A percentile compares a stretch with the other conserved stretches of the same genome.
Conservation (phyloP, 768 basidiomycete species). For the Paxillus rubicundulus region DNA sequence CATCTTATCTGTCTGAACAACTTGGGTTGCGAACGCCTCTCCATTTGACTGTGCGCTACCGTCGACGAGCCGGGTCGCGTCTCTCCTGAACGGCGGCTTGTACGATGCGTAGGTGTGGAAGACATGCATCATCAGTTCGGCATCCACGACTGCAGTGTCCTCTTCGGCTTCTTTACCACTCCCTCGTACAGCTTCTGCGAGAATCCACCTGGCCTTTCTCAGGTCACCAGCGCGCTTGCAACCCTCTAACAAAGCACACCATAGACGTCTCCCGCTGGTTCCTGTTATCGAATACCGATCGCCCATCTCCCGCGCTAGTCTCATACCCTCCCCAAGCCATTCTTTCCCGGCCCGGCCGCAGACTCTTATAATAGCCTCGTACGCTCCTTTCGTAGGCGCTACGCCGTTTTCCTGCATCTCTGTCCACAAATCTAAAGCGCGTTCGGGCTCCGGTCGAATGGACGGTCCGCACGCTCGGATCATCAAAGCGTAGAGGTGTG, state of each 20-base stretch:
- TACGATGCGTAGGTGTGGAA: slow-evolving; percentile 89
- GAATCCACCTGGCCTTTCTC: slow-evolving; percentile 79
- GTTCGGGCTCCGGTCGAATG: slow-evolving; percentile 74
- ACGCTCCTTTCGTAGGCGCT: slow-evolving; percentile 63
- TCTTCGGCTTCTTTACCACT: slow-evolving; percentile 15
- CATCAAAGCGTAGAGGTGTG: slow-evolving; percentile 76
- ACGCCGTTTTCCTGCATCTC: slow-evolving; percentile 85
- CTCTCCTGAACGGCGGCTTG: slow-evolving; percentile 62
- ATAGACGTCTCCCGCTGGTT: slow-evolving; percentile 54
- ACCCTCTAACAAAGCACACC: slow-evolving; percentile 84
- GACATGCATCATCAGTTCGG: slow-evolving; percentile 74
- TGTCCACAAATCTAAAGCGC: slow-evolving; percentile 88
- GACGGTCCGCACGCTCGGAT: slow-evolving; percentile 76
- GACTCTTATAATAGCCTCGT: slow-evolving; percentile 79
- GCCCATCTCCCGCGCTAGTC: slow-evolving; percentile 84
- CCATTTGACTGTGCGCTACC: neutral
- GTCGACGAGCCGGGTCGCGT: slow-evolving; percentile 44
- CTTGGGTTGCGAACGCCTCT: slow-evolving; percentile 7
- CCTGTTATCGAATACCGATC: slow-evolving; percentile 50
- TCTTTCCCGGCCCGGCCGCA: slow-evolving; percentile 66
- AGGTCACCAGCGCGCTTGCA: slow-evolving; percentile 87
- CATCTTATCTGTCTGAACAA: neutral
- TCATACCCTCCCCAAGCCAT: slow-evolving; percentile 80
- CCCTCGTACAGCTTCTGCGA: slow-evolving; percentile 66
- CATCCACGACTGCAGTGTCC: slow-evolving; percentile 45